Evolutionary conservation across 225 moss, liverwort and hornwort genomes (phyloP), one percentile per base, ranked within the genome.

Genomic region (Anthoceros angustus): DNA sequence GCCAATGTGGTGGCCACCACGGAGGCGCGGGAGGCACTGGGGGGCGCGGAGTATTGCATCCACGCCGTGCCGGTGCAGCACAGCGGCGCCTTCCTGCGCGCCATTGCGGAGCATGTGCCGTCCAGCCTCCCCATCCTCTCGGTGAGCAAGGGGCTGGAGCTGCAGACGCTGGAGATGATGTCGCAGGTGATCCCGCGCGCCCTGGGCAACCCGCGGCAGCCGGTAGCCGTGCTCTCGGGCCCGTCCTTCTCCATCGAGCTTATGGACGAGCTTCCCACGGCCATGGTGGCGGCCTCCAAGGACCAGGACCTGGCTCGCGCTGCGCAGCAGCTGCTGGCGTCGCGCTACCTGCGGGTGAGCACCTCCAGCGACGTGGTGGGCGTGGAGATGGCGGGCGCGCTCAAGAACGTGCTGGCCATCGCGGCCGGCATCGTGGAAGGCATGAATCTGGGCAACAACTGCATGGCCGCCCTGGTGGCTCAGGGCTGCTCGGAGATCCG

Each of bases 391-490:
- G 93, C 93, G n/a, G 93, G 93, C 40, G 93, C 93, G 16, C 70
- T 94, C 70, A 94, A 94, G 69, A 94, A 94, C 49, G 93, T 94
- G 5, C 80, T 94, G 8, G 93, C 93, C 0, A 94, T 94, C 62
- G 93, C 90, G 4, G 93, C 93, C 0, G 93, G 93, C 12, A 94
- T 94, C 46, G 93, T 94, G 42, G 93, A 94, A 71, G 93, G 93
- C 66, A 94, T 94, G 93, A 63, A 94, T 43, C 78, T 94, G 0
- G 93, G 93, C 0, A 94, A 94, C 76, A 94, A 94, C 39, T 94
- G 93, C 68, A 94, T 94, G 93, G 93, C 93, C 2, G 93, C 93
- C 2, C 72, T 94, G 32, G 93, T 94, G 9, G 93, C 93, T 0
- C 93, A 94, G 71, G 93, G 93, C 5, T 94, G 93, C 71, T 65